phyloP scores from a whole-genome alignment of 179 eudicot genomes.

The Spergularia azorica region DNA sequence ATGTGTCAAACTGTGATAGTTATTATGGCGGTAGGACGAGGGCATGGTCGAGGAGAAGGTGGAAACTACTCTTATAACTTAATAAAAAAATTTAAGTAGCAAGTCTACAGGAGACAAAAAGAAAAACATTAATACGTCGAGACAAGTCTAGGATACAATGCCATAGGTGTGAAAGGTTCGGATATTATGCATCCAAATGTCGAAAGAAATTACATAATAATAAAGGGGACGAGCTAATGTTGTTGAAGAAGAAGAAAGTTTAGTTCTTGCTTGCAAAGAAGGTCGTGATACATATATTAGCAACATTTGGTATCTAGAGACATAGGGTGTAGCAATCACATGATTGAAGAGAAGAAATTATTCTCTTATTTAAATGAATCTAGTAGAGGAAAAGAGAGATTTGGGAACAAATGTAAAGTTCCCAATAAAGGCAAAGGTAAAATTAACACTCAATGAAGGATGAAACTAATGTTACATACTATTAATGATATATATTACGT shows the following conservation, averaged over 20 bases:
- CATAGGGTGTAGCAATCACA: slow-evolving; percentile 9
- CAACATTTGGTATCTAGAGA: slow-evolving; percentile 15
- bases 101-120: neutral
- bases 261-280: neutral
- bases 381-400: neutral
- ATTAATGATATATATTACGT: neutral
- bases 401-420: neutral
- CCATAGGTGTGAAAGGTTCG: neutral
- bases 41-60: too few species aligned
- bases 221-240: slow-evolving; percentile 4
- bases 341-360: neutral
- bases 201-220: neutral
- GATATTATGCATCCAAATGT: slow-evolving; percentile 22
- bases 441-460: too few species aligned
- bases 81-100: too few species aligned
- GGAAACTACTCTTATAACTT: too few species aligned
- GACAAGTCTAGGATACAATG: neutral
- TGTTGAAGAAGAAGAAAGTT: slow-evolving; percentile 6
- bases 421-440: too few species aligned
- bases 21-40: too few species aligned
- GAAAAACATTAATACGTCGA: too few species aligned
- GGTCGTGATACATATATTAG: neutral
- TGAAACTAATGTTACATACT: too few species aligned
- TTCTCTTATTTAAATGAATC: slow-evolving; percentile 4
- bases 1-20: too few species aligned